These are phyloP conservation scores for Tetracladium marchalianum DNA, from an alignment of 495 filamentous ascomycete genomes.

Conservation along the genomic window DNA sequence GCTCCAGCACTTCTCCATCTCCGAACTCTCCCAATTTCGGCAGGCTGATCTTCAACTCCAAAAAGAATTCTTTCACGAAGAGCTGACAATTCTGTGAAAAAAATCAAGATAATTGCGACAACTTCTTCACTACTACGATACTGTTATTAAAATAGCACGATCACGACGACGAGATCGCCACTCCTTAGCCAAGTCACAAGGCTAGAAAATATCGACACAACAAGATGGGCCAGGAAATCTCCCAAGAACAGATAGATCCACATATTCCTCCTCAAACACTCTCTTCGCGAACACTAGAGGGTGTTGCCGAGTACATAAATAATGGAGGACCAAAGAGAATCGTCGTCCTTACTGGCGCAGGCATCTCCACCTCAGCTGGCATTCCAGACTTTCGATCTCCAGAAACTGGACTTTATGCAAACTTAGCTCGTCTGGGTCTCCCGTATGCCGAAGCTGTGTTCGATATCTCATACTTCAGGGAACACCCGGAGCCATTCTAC, in stretches of 20 bases:
- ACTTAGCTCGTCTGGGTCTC: conserved; percentile 72
- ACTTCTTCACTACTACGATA: no score
- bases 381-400: conserved; percentile 73
- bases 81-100: no score
- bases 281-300: conserved; percentile 53
- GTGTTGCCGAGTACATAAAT: conserved; percentile 66
- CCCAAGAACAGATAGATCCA: conserved; percentile 46
- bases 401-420: conserved; percentile 69
- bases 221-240: conserved; percentile 64
- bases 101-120: no score
- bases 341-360: conserved; percentile 70
- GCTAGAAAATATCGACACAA: neutral
- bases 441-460: conserved; percentile 74
- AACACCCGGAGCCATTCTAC: conserved; percentile 86
- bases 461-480: conserved; percentile 76
- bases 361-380: conserved; percentile 49
- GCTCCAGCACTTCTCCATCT: no score
- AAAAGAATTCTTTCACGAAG: no score
- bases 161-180: conserved; percentile 14
- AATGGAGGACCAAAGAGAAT: conserved; percentile 54
- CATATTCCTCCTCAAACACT: conserved; percentile 54
- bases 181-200: conserved; percentile 3
- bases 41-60: no score
- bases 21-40: no score
- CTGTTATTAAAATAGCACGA: neutral